Conservation (phyloP, 371 early-diverging fungal species). For the Mucor racemosus region DNA sequence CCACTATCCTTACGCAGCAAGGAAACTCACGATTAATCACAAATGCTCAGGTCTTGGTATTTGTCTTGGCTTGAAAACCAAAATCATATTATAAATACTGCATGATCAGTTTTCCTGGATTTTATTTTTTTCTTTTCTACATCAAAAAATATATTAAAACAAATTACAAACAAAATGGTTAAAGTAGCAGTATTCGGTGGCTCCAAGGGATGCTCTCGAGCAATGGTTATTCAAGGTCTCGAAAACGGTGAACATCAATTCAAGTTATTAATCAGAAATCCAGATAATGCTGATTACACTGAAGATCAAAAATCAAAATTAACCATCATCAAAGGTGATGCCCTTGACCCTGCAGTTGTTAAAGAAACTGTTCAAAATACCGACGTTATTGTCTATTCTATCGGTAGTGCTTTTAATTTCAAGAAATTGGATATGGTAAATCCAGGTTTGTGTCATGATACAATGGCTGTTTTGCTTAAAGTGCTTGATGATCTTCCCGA, state of each 20-base stretch:
- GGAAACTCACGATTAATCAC: too few species aligned
- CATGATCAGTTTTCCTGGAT: background rate
- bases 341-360: conserved; percentile 24
- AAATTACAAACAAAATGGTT: conserved; percentile 13
- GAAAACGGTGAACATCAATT: conserved; percentile 27
- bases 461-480: conserved; percentile 22
- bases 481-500: conserved; percentile 13
- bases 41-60: background rate
- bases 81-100: background rate
- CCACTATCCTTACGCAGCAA: background rate
- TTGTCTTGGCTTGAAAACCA: background rate
- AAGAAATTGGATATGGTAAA: conserved; percentile 10
- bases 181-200: conserved; percentile 33
- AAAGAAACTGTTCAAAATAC: conserved; percentile 19
- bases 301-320: conserved; percentile 39
- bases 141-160: background rate
- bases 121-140: conserved; percentile 3
- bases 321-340: conserved; percentile 44
- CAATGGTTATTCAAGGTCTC: conserved; percentile 46
- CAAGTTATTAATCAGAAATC: conserved; percentile 42
- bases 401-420: conserved; percentile 26
- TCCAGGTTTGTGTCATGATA: conserved; percentile 20
- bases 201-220: conserved; percentile 29
- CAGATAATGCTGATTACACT: conserved; percentile 38
- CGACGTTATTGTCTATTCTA: conserved; percentile 24